These are phyloP conservation scores for Discostella stelligeroides DNA, from an alignment of 108 stramenopile genomes.

Conservation along the genomic window DNA sequence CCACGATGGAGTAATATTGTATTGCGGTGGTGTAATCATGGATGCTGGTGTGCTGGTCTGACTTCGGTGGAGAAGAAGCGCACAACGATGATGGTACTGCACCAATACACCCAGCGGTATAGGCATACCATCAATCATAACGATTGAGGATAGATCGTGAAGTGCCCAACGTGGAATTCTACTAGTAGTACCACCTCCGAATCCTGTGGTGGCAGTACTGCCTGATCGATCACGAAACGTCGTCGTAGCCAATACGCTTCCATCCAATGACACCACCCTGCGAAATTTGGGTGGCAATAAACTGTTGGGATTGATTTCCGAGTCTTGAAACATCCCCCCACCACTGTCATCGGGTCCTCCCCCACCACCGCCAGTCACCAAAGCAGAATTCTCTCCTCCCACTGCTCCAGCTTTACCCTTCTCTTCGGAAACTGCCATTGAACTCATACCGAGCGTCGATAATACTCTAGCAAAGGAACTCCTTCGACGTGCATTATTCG, in stretches of 20 bases:
- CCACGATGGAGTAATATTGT: slow-evolving; percentile 77
- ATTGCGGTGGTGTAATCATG: slow-evolving; percentile 8
- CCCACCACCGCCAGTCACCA: neutral
- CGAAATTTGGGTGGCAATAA: slow-evolving; percentile 29
- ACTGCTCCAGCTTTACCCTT: slow-evolving; percentile 14
- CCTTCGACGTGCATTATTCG: slow-evolving; percentile 14
- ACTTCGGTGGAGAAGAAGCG: slow-evolving; percentile 5
- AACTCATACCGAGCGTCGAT: slow-evolving; percentile 44
- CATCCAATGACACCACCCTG: slow-evolving; percentile 19
- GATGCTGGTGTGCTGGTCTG: neutral
- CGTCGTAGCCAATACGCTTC: neutral
- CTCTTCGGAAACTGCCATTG: slow-evolving; percentile 9
- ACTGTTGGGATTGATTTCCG: slow-evolving; percentile 14
- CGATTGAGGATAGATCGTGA: slow-evolving; percentile 37
- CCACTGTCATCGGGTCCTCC: slow-evolving; percentile 24
- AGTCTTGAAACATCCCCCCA: slow-evolving; percentile 6
- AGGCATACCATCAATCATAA: slow-evolving; percentile 45
- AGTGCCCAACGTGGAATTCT: slow-evolving; percentile 45
- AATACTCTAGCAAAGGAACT: slow-evolving; percentile 42
- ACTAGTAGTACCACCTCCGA: neutral
- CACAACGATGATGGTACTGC: slow-evolving; percentile 45
- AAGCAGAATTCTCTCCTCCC: neutral
- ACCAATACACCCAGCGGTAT: slow-evolving; percentile 32
- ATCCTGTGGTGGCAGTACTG: neutral
- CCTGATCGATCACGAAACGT: slow-evolving; percentile 14